Base-by-base conservation (phyloP, 345 rosid genomes). In the Citrus unshiu region DNA sequence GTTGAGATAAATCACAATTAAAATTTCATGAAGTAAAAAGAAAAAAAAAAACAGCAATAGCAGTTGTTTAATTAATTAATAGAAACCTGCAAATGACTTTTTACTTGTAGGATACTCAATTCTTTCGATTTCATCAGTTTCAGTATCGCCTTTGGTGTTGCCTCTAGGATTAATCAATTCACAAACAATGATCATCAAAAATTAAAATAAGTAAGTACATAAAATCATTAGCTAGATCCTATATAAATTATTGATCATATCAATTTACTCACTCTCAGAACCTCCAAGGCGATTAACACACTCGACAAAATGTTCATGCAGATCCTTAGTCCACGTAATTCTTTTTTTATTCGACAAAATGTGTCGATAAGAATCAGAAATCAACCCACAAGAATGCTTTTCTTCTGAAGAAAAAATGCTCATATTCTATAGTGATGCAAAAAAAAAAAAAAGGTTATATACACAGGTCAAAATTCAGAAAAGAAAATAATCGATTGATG, bases 101-200 rank as follows among this genome's bases (percentile, higher is more conserved):
- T 96, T 8, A 96, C 93, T 86, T 96, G 99, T 76, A 93, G 94
- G 77, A 94, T 94, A 25, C 98, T 93, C 80, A 96, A 84, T 71
- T 93, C 98, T 60, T 92, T 92, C 1, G 90, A 88, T 68, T 91
- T 93, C 99, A 96, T 96, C 72, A 93, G 87, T 93, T 90, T 93
- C 82, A 96, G 75, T 75, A 96, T 88, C 5, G 95, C 93, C 91
- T 94, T 96, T 0, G 99, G 99, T 0, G 98, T 94, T 29, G 98
- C 98, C 83, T 89, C 98, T 94, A 72, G 49, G 60, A 56, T 77
- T 81, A 40, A 83, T 69, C 58, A 80, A 70, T 37, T 51, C n/a
- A 35, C n/a, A 66, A 66, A 21, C 9, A 78, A 46, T 46, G 18
- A 46, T 46, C 51, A 46, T 46, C 5, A 67, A 12, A 21, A 34